Percentiles rank a stretch among this genome's conserved stretches.
phyloP scores from a whole-genome alignment of 208 protist genomes.

The Wallacemonas sp. region DNA sequence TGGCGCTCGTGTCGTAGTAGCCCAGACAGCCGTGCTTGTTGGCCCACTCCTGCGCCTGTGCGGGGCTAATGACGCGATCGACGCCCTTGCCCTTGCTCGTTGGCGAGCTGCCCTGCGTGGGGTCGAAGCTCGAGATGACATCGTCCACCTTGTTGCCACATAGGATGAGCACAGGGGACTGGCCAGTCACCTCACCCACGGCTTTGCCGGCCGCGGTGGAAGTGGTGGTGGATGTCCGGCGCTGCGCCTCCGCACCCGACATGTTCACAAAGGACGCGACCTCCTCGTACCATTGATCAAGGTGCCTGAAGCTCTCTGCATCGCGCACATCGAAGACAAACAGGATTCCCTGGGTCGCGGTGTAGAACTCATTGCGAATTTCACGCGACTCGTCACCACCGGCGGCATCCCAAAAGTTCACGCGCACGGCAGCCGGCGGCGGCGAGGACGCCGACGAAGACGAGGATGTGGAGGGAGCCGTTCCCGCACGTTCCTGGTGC shows the following conservation, averaged over 20 bases:
- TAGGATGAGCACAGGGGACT: slow-evolving; percentile 46
- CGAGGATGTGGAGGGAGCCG: too few species aligned
- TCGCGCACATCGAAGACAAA: slow-evolving; percentile 80
- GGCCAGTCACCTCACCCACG: slow-evolving; percentile 31
- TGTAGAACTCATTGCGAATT: slow-evolving; percentile 97
- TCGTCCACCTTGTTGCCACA: slow-evolving; percentile 79
- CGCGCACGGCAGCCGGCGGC: slow-evolving; percentile 55
- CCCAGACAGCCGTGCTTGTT: slow-evolving; percentile 44
- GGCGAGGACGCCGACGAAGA: neutral
- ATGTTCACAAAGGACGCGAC: slow-evolving; percentile 39
- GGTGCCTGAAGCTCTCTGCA: slow-evolving; percentile 50
- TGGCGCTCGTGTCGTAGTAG: slow-evolving; percentile 83
- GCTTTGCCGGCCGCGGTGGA: slow-evolving; percentile 47
- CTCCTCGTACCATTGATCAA: slow-evolving; percentile 79
- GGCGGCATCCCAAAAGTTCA: slow-evolving; percentile 97
- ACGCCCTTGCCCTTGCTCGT: slow-evolving; percentile 8
- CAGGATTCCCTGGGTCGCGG: slow-evolving; percentile 90
- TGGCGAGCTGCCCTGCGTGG: slow-evolving; percentile 11
- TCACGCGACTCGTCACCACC: slow-evolving; percentile 91
- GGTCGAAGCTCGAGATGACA: slow-evolving; percentile 16
- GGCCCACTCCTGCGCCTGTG: slow-evolving; percentile 64
- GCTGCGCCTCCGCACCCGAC: neutral
- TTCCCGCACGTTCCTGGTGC: slow-evolving; percentile 1
- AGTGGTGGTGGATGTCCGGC: slow-evolving; percentile 32
- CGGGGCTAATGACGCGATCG: slow-evolving; percentile 53